phyloP scores from a whole-genome alignment of 805 yeast genomes.

The Naumovozyma castellii region DNA sequence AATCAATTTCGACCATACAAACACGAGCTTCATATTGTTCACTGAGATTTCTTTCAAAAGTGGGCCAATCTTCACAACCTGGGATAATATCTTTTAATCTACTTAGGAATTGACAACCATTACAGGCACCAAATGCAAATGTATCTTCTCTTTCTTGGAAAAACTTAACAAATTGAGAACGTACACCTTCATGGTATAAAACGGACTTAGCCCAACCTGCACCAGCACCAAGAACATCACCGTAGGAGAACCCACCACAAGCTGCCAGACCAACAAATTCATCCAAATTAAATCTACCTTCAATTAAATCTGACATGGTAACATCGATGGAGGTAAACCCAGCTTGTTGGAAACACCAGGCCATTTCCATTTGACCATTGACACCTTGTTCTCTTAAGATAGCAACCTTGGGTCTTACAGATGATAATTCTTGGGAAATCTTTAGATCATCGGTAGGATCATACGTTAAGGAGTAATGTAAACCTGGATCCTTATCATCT shows the following conservation, averaged over 20 bases:
- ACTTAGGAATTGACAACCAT: conserved; percentile 94
- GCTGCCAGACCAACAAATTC: conserved; percentile 92
- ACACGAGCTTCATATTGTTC: conserved; percentile 97
- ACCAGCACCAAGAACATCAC: conserved; percentile 98
- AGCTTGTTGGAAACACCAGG: conserved; percentile 89
- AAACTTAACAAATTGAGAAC: conserved; percentile 66
- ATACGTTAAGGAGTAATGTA: conserved; percentile 69
- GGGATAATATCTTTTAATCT: conserved; percentile 76
- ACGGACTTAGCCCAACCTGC: conserved; percentile 99
- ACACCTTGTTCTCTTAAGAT: conserved; percentile 97
- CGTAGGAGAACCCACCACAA: conserved; percentile 98
- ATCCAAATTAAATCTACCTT: conserved; percentile 60
- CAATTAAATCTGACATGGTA: conserved; percentile 87
- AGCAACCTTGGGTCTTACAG: conserved; percentile 73
- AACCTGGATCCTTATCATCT: conserved; percentile 86
- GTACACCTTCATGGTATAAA: conserved; percentile 66
- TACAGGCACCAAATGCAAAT: conserved; percentile 96
- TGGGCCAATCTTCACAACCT: conserved; percentile 87
- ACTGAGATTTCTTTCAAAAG: conserved; percentile 79
- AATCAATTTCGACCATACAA: conserved; percentile 70
- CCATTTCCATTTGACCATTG: conserved; percentile 97
- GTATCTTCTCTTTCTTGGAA: conserved; percentile 85
- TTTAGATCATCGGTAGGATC: conserved; percentile 44
- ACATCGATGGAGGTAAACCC: conserved; percentile 93
- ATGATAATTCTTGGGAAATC: conserved; percentile 20